Evolutionary conservation across 2,329 filamentous ascomycete species (phyloP), one percentile per base, ranked within the genome.

Genomic region (Berkeleyomyces rouxiae): DNA sequence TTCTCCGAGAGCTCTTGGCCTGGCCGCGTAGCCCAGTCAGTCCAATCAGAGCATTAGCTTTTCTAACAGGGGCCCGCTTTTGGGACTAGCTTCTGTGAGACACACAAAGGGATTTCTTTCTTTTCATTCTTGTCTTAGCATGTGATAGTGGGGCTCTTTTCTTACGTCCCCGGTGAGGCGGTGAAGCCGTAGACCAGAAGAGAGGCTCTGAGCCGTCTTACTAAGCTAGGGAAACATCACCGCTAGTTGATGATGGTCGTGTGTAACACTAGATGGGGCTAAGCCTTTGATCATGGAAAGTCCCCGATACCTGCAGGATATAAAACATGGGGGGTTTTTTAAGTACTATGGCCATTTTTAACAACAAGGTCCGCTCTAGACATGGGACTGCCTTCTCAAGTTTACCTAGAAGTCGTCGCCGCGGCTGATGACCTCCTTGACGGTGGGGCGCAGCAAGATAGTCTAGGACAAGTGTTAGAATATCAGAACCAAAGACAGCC

Each of bases 381-480:
- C 11, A 23, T 23, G 23, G 44, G 7, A 16, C n/a, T 47, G 44
- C n/a, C 6, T 10, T n/a, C 43, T 46, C 43, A 16, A 46, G 43
- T 13, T 5, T 46, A 16, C 65, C 66, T 79, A 91, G 70, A 86
- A 90, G 70, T 90, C 87, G 55, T 90, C 85, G 66, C 87, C 87
- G 65, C 86, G 82, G 72, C 84, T 88, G 68, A 90, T 84, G 65
- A 91, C 82, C 75, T 91, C 87, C 77, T 91, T 91, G 59, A 88
- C 83, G 58, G 77, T 88, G 61, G 85, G 85, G 66, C 85, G 78
- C 65, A 89, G 79, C 64, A 89, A 71, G 68, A 88, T 84, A 13
- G 85, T 86, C 83, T 86, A 64, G 0, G 11, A 23, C 46, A n/a
- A 13, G 59, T 16, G 59, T 44, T 53, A 62, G 51, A 16, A 62